Evolutionary conservation across 768 basidiomycete species (phyloP).

Genomic region (Guyanaporus albipodus): DNA sequence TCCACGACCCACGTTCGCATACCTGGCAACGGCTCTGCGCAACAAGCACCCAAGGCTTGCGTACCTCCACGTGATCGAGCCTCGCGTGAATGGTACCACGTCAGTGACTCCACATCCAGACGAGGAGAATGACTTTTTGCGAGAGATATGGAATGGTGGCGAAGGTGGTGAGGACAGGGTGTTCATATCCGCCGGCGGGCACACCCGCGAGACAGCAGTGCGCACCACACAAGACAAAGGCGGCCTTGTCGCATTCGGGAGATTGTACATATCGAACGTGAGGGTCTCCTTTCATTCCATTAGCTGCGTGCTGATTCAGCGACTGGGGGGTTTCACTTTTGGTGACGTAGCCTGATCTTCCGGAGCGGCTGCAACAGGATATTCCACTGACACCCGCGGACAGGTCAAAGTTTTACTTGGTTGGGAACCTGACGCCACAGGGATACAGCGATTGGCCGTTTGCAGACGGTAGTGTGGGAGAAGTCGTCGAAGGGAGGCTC

Average conservation of each 20-base stretch:
- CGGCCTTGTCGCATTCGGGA: background rate
- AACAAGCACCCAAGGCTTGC: slow-evolving; percentile 33
- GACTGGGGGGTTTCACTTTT: background rate
- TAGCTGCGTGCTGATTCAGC: too few species aligned
- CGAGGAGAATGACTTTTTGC: background rate
- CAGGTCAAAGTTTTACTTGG: too few species aligned
- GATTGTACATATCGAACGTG: background rate
- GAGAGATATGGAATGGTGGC: background rate
- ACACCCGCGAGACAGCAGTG: background rate
- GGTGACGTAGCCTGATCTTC: background rate
- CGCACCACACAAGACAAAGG: background rate
- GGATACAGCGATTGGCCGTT: too few species aligned
- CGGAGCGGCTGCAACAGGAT: background rate
- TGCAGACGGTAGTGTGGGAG: too few species aligned
- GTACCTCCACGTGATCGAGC: slow-evolving; percentile 44
- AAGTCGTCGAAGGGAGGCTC: too few species aligned
- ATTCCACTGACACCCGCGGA: background rate
- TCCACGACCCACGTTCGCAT: slow-evolving; percentile 36
- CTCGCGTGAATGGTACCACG: background rate
- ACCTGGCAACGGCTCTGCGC: slow-evolving; percentile 42
- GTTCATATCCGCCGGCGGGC: background rate
- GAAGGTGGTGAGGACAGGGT: background rate
- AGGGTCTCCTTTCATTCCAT: background rate
- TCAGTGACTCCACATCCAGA: background rate
- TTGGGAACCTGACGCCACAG: too few species aligned